These are phyloP conservation scores for Verbena officinalis DNA, from an alignment of 257 asterid genomes.

Conservation along the genomic window DNA sequence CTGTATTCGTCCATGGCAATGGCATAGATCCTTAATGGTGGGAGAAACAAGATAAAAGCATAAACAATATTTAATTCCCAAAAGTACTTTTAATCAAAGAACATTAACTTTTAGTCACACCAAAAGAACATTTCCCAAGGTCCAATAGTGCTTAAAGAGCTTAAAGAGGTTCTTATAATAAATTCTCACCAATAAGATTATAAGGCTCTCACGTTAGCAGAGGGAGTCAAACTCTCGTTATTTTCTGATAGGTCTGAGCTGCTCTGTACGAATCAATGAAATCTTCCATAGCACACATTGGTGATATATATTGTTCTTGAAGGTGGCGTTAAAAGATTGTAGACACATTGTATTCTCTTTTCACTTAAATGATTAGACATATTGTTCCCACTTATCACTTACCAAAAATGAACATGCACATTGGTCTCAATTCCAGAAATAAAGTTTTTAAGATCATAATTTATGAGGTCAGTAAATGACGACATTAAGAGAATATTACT, in stretches of 20 bases:
- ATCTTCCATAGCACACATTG: background rate
- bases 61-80: background rate
- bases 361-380: conserved; percentile 36
- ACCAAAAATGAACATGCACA: background rate
- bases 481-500: too few species aligned
- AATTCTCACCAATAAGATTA: too few species aligned
- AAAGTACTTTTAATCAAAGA: too few species aligned
- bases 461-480: too few species aligned
- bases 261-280: background rate
- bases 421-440: background rate
- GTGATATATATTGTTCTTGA: background rate
- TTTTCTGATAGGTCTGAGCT: too few species aligned
- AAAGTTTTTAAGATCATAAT: conserved; percentile 13
- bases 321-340: conserved; percentile 13
- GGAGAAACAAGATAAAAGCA: background rate
- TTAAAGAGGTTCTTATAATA: too few species aligned
- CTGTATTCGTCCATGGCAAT: background rate
- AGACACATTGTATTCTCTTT: conserved; percentile 14
- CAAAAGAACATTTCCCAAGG: too few species aligned
- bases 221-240: too few species aligned
- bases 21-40: background rate
- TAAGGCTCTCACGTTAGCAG: too few species aligned
- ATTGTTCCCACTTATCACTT: conserved; percentile 43
- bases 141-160: too few species aligned
- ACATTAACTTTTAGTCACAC: too few species aligned